phyloP scores from a whole-genome alignment of 352 stramenopile genomes.

The Achlya hypogyna region DNA sequence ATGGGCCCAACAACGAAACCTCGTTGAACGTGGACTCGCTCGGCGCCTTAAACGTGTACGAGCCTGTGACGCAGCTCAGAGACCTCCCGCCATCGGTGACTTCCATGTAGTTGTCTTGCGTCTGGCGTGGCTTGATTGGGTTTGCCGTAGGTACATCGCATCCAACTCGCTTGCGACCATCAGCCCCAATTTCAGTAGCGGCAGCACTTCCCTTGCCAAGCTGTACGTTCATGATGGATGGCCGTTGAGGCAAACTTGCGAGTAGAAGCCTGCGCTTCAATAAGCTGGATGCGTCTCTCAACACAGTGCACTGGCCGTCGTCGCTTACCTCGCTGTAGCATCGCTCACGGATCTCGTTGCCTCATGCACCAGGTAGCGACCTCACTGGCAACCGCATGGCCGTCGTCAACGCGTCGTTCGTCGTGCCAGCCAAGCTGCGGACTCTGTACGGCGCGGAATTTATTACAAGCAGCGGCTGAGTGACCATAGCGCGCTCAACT shows the following conservation, averaged over 20 bases:
- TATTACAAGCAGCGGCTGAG: too few species aligned
- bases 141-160: background rate
- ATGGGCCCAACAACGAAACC: background rate
- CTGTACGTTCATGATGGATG: background rate
- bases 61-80: background rate
- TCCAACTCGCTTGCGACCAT: too few species aligned
- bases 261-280: constrained; percentile 5
- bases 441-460: background rate
- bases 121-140: background rate
- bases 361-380: background rate
- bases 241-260: background rate
- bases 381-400: constrained; percentile 14
- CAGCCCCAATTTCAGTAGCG: background rate
- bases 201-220: background rate
- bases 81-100: background rate
- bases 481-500: background rate
- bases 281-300: background rate
- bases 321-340: constrained; percentile 4
- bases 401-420: constrained; percentile 1
- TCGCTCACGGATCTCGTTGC: background rate
- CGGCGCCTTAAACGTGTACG: background rate
- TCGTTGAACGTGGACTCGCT: background rate
- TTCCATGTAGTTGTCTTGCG: background rate
- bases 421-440: background rate
- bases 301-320: constrained; percentile 7